Base-by-base conservation (phyloP, 164 flowering plant species). In the Brasenia schreberi region DNA sequence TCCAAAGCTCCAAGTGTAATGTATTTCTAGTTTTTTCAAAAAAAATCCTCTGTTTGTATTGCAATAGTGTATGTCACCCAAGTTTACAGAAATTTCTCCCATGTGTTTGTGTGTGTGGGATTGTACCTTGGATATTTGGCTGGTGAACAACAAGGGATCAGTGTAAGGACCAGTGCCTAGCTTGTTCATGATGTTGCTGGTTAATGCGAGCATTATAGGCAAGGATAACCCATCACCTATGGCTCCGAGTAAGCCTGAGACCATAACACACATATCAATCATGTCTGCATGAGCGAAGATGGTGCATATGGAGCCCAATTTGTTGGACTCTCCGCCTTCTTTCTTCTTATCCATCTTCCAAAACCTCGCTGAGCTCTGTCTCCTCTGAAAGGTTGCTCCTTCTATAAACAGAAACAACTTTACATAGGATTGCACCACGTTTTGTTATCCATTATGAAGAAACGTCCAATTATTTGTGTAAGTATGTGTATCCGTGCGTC, bases 131-230 rank as follows among this genome's bases (percentile, higher is more conserved):
- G 19, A 18, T 18, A 61, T 23, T 7, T 61, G 19, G 33, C 18
- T 11, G 33, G 19, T 61, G 33, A 61, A 61, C 18, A 7, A 23
- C 18, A n/a, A 61, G 33, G 63, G 63, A 61, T 23, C 33, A 9
- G 63, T 23, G 33, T 23, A 61, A 23, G 63, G 63, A n/a, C 63
- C 63, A 9, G 9, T n/a, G 7, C 63, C 63, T 4, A 61, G 63
- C 9, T 61, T 61, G 33, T 61, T 61, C 63, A 61, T 61, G 63
- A n/a, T n/a, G n/a, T 61, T 61, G 63, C 63, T 61, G 33, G 63
- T 61, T 18, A 61, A 11, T 12, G 33, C 27, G 33, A 61, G 63
- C 63, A 61, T 61, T 23, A 61, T 23, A 9, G 63, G 63, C 19
- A 23, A 7, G 10, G 63, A 61, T 7, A 61, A n/a, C 19, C 63